Base-by-base conservation (phyloP, 306 rosid species). In the Cicer cuneatum region DNA sequence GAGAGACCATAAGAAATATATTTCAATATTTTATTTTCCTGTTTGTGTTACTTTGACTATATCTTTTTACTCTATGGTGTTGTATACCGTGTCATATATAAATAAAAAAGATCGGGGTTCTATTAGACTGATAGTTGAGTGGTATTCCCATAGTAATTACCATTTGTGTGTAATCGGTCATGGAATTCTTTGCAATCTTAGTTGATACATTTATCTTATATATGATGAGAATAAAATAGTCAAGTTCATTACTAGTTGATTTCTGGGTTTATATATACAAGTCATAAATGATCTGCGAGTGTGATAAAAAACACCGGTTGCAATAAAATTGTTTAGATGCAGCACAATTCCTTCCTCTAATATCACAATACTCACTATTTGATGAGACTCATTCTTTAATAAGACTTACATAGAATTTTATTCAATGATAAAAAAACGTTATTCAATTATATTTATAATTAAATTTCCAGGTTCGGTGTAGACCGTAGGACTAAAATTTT, bases 401-500 rank as follows among this genome's bases (percentile, higher is more conserved):
- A 58, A 29, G 16, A 58, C 33, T 29, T 33, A 58, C 13, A 59
- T 59, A 59, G 41, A 59, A 59, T 59, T 33, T 1, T 59, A 33
- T 13, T 7, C 65, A 33, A 59, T 59, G 42, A 59, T 59, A 12
- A 58, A 29, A 48, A 48, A 12, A 33, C 11, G 10, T 33, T 6
- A 33, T 58, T 33, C 42, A 59, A 9, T 12, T 51, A 41, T 33
- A 71, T 37, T 8, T 13, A 12, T 38, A 63, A 7, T 71, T 58
- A 53, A 53, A 40, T 71, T 57, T 56, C 56, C 70, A 70, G 63
- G 37, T 45, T 41, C 40, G 2, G 37, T 12, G 42, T 49, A 21
- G 2, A 66, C 68, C 12, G 60, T 35, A 12, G 21, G 80, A 48
- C 78, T 24, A 48, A 15, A 65, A 71, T 56, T 40, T 58, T 51